Evolutionary conservation across 768 basidiomycete species (phyloP).

Genomic region (Crassisporium funariophilum): DNA sequence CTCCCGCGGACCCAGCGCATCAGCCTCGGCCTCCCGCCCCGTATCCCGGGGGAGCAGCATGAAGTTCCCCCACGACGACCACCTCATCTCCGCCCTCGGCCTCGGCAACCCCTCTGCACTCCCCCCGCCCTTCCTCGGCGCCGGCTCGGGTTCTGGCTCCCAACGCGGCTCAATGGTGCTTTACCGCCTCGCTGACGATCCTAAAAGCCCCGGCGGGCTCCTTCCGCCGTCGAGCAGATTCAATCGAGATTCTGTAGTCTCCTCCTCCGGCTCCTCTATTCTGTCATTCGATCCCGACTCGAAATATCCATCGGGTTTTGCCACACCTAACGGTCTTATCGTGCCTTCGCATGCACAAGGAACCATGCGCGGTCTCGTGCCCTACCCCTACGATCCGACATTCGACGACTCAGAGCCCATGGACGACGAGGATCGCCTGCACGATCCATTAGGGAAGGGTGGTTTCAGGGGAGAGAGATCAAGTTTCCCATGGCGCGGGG

Average conservation of each 20-base stretch:
- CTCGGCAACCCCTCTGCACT: conserved; percentile 13
- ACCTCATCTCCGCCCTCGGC: conserved; percentile 12
- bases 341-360: conserved; percentile 1
- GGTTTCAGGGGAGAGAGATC: conserved; percentile 24
- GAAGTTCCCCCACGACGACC: conserved; percentile 3
- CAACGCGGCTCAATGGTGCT: conserved; percentile 62
- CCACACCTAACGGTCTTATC: conserved; percentile 30
- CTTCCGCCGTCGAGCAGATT: conserved; percentile 34
- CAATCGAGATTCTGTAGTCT: conserved; percentile 34
- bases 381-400: conserved; percentile 73
- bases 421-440: conserved; percentile 78
- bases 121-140: conserved; percentile 6
- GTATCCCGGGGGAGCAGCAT: not conserved
- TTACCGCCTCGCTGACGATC: conserved; percentile 56
- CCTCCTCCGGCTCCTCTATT: conserved; percentile 42
- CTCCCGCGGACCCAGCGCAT: too few relatives aligned
- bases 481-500: conserved; percentile 45
- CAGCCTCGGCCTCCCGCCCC: not conserved
- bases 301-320: too few relatives aligned
- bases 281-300: conserved; percentile 59
- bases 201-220: too few relatives aligned
- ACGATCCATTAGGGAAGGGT: conserved; percentile 53
- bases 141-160: conserved; percentile 1
- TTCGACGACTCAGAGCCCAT: conserved; percentile 53
- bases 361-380: conserved; percentile 46